These are phyloP conservation scores for Striga hermonthica DNA, from an alignment of 305 asterid species.

Conservation along the genomic window DNA sequence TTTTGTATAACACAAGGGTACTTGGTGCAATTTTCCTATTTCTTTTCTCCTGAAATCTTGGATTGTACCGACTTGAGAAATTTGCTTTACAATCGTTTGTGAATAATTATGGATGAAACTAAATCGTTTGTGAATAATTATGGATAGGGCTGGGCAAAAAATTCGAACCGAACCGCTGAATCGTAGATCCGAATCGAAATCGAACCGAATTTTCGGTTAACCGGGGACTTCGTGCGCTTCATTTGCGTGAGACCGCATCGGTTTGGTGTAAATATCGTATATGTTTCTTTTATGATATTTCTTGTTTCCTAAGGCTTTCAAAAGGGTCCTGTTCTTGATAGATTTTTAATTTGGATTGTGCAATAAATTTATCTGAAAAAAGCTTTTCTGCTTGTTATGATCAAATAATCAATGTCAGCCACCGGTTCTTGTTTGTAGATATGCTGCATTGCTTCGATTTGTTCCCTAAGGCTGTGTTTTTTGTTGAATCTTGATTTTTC, in stretches of 20 bases:
- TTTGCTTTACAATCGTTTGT: conserved; percentile 33
- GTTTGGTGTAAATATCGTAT: conserved; percentile 1
- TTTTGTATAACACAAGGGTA: too few relatives aligned
- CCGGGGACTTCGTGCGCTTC: conserved; percentile 39
- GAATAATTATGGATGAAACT: conserved; percentile 44
- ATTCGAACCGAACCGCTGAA: conserved; percentile 30
- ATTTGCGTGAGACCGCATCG: conserved; percentile 24
- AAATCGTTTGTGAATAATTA: conserved; percentile 25
- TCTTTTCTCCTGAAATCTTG: conserved; percentile 53
- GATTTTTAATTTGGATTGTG: conserved; percentile 24
- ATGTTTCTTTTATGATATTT: conserved; percentile 19
- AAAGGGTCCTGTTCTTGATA: conserved; percentile 16
- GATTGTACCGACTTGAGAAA: conserved; percentile 40
- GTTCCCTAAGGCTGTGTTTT: too few relatives aligned
- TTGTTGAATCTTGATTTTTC: not conserved
- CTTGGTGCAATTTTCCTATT: too few relatives aligned
- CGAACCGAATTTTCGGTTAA: conserved; percentile 28
- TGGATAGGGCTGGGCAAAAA: conserved; percentile 32
- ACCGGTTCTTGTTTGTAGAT: conserved; percentile 14
- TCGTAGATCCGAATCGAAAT: conserved; percentile 16
- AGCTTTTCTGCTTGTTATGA: conserved; percentile 5
- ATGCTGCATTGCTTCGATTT: conserved; percentile 7
- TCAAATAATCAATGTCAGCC: conserved; percentile 19
- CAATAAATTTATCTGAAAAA: not conserved
- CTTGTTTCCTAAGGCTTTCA: conserved; percentile 3